A percentile compares a stretch with the other conserved stretches of the same genome.
phyloP scores from a whole-genome alignment of 106 monocot species.

The Dendrobium chrysotoxum region DNA sequence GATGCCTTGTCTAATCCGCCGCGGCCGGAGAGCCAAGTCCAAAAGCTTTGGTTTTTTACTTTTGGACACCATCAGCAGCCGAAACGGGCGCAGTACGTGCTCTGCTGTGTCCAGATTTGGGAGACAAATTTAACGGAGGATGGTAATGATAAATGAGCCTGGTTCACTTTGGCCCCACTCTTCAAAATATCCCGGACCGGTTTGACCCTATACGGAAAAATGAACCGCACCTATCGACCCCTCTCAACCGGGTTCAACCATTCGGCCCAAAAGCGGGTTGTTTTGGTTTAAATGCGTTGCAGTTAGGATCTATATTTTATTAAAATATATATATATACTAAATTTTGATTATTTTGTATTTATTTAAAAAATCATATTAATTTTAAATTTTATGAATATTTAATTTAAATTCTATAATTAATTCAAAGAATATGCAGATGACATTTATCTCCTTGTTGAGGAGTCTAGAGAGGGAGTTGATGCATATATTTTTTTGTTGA shows the following conservation, averaged over 20 bases:
- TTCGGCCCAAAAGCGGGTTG: background rate
- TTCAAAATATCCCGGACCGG: background rate
- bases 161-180: background rate
- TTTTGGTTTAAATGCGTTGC: background rate
- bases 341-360: too few species aligned
- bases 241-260: background rate
- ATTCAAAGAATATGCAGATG: too few species aligned
- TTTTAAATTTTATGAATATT: too few species aligned
- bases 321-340: too few species aligned
- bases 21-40: background rate
- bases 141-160: background rate
- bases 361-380: too few species aligned
- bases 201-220: background rate
- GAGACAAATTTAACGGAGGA: background rate
- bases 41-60: background rate
- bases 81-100: slow-evolving; percentile 1
- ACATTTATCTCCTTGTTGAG: too few species aligned
- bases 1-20: slow-evolving; percentile 1
- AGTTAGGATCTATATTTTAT: too few species aligned
- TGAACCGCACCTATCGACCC: too few species aligned
- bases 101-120: slow-evolving; percentile 5
- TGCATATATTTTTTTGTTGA: too few species aligned
- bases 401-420: too few species aligned
- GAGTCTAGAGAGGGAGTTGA: too few species aligned
- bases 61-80: background rate